Base-by-base conservation (phyloP, 441 rosid species). In the Adansonia gregorii region DNA sequence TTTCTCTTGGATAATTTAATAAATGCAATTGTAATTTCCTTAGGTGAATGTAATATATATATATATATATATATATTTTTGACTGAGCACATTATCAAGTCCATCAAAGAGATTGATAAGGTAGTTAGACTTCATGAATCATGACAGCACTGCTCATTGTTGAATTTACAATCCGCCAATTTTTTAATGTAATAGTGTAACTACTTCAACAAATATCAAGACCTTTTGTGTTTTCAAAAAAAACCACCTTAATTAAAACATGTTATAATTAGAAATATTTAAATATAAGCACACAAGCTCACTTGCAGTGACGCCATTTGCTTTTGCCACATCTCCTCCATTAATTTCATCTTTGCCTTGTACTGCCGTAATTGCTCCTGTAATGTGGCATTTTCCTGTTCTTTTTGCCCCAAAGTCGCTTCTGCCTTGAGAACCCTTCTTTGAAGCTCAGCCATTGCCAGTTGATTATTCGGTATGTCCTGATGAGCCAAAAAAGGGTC, bases 321-420 rank as follows among this genome's bases (percentile, higher is more conserved):
- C 17, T 61, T 61, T 12, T 61, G 41, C 67, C 67, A 61, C 67
- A 61, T 61, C 15, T 61, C 67, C 41, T 61, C 67, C 43, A 61
- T 61, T 27, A 41, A 61, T 61, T 61, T 61, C 67, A 61, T 61
- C 67, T 61, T 61, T 12, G 67, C 67, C 79, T 92, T 97, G 65
- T 76, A 89, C 75, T 89, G 91, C 39, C 82, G 86, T 80, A 94
- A 81, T 85, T 97, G 91, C 81, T 94, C 93, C 77, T 83, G 86
- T 80, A 97, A 72, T 8, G 90, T 87, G 78, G 81, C 85, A 83
- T 93, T 97, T 82, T 94, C 99, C 78, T 90, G 86, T 78, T 94
- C 98, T 85, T 93, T 96, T 83, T 91, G 86, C 61, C 46, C 88
- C 80, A 96, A 77, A 64, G 85, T 86, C 35, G 82, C 86, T 85